Evolutionary conservation across 345 rosid genomes (phyloP), one percentile per base, ranked within the genome.

Genomic region (Syzygium oleosum): DNA sequence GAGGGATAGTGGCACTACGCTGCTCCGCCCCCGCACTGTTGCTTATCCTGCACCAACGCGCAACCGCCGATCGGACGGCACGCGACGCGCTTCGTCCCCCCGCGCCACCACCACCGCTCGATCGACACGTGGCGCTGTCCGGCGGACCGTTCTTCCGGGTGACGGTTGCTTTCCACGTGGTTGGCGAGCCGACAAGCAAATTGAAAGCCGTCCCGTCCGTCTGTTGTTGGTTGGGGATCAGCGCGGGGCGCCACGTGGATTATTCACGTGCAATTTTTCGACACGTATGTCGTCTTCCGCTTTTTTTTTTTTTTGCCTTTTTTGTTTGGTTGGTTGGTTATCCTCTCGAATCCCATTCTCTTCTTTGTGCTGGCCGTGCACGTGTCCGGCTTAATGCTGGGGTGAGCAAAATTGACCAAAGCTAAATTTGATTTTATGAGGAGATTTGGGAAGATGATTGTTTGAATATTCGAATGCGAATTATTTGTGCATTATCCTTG

Each of bases 381-480:
- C 58, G 58, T 55, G 58, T 55, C 21, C 58, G 46, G 46, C 46
- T 9, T n/a, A 6, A 14, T 14, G 73, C 34, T 31, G 9, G 19
- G 7, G 34, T 6, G n/a, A 13, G 6, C 14, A n/a, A 61, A 61
- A n/a, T n/a, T 13, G 2, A 12, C 19, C 5, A 3, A 43, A 0
- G 34, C 8, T 6, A 14, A 61, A 61, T 59, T n/a, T n/a, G 19
- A n/a, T n/a, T 61, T 61, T 7, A 13, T 0, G 68, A 12, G 34
- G 29, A 12, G 73, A n/a, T 14, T 0, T 58, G 65, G 65, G 65
- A 58, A 25, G 31, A 58, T 12, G 65, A n/a, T 11, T 34, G 22
- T 0, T 54, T 34, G 25, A 68, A 25, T 1, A 68, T 34, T 68
- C 11, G 46, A 34, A 23, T 17, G 80, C 2, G 25, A 17, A 68